Base-by-base conservation (phyloP, 139 green algal species). In the Edaphochlamys debaryana region DNA sequence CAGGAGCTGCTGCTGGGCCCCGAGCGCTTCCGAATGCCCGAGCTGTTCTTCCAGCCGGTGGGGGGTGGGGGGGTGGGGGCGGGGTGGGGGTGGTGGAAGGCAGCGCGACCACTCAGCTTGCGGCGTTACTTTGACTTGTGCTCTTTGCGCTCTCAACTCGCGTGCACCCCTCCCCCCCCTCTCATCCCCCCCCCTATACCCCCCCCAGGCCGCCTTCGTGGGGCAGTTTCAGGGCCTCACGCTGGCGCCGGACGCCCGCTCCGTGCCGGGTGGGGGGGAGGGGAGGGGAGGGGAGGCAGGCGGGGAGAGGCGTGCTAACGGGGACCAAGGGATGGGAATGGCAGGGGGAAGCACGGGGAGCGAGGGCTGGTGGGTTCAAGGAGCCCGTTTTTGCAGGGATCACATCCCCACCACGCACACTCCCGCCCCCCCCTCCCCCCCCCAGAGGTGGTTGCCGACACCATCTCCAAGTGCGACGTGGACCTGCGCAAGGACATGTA, bases 401-500 rank as follows among this genome's bases (percentile, higher is more conserved):
- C n/a, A n/a, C n/a, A n/a, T n/a, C n/a, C n/a, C n/a, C n/a, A n/a
- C n/a, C n/a, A n/a, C n/a, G n/a, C n/a, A n/a, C n/a, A n/a, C n/a
- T n/a, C n/a, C n/a, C n/a, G n/a, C n/a, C n/a, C n/a, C n/a, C n/a
- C n/a, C n/a, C n/a, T n/a, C n/a, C n/a, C n/a, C n/a, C 4, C 56
- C 9, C 45, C 94, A 90, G 82, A 83, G 11, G 11, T 94, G 45
- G 87, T 97, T 6, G 66, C 94, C 64, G 93, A 98, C 20, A 88
- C 77, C 69, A 93, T 99, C 60, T 91, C 90, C 77, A 90, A 90
- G 40, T 96, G 92, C 27, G 96, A 99, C 77, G 90, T 97, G 68
- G 96, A 99, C 79, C 82, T 97, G 48, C 91, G 95, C 42, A 93
- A 94, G 72, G 95, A 98, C 54, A 87, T 98, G 58, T 98, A 94